Base-by-base conservation (phyloP, 2,329 filamentous ascomycete species). In the Chalaropsis ovoidea region DNA sequence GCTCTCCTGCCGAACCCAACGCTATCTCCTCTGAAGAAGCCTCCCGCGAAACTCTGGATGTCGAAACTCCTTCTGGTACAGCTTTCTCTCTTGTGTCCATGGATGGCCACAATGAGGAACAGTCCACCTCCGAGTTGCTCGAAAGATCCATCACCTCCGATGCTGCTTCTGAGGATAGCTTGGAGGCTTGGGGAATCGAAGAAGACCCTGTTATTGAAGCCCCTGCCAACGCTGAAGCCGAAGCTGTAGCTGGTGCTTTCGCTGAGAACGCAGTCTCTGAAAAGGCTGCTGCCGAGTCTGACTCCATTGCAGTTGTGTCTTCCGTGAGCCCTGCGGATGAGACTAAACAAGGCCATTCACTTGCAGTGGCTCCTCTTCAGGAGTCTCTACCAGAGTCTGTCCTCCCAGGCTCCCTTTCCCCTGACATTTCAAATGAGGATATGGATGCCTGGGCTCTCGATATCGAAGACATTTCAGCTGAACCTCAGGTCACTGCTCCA, bases 151-250 rank as follows among this genome's bases (percentile, higher is more conserved):
- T 63, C 17, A 31, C 61, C 17, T 60, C 49, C 15, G 52, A 61
- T 3, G 17, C 62, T 56, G 49, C 31, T 58, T 65, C 63, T 22
- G 58, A 65, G 8, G 61, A 65, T 13, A 65, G 65, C 24, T 39
- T 61, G 7, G 66, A 68, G n/a, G 65, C 65, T 35, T 66, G 65
- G 61, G 65, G 62, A 47, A 67, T 64, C n/a, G 65, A 67, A 27
- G 65, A 65, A 13, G 62, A 68, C 19, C 22, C 54, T 27, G 19
- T 49, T 27, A 41, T 65, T 58, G 64, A 66, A 19, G 22, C n/a
- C 58, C 3, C 67, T 10, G 35, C 45, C 13, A 17, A 62, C 11
- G 22, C 17, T 1, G 45, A 45, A 3, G 15, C 27, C 3, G 19
- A 39, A 19, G 2, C 39, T 49, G 24, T 22, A 58, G 24, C 60